Base-by-base conservation (phyloP, 2,329 filamentous ascomycete species). In the Aspergillus japonicus region DNA sequence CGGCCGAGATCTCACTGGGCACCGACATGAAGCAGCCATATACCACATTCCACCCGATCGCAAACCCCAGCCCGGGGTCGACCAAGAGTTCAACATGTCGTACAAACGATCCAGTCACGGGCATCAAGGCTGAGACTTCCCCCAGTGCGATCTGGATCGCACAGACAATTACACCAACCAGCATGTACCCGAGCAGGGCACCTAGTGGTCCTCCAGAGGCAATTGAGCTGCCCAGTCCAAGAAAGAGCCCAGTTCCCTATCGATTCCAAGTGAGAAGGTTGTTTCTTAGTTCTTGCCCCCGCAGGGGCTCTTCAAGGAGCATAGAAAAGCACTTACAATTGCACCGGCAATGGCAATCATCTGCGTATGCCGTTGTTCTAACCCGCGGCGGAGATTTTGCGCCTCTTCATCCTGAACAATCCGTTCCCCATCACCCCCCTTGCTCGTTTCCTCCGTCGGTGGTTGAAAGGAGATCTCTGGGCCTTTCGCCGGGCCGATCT, bases 1-100 rank as follows among this genome's bases (percentile, higher is more conserved):
- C 84, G 11, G 87, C 87, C 0, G 84, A 83, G 59, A 89, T 87
- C 70, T 89, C 87, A 57, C 81, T 77, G 4, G 83, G 82, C 23
- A 87, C 81, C 49, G 80, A 80, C 64, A 85, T 71, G 51, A 81
- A 69, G 63, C 83, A 84, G 50, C 83, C 83, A 58, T 86, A 64
- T 52, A 75, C 68, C 80, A 84, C 70, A 59, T 80, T 80, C 77
- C 77, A 81, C 21, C 80, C 80, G 6, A 80, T 70, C 16, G 80
- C 80, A 67, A 80, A 80, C 4, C 78, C 78, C 47, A 81, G 67
- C 0, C 80, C 81, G 7, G 81, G 81, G 64, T 85, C 82, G 10
- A 81, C 73, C 60, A 84, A 74, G 67, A 83, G 73, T 72, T 83
- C 74, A 50, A 82, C 75, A 76, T 84, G 72, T 64, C 81, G 71